Base-by-base conservation (phyloP, 2,329 filamentous ascomycete species). In the Akanthomyces dipterigenus region DNA sequence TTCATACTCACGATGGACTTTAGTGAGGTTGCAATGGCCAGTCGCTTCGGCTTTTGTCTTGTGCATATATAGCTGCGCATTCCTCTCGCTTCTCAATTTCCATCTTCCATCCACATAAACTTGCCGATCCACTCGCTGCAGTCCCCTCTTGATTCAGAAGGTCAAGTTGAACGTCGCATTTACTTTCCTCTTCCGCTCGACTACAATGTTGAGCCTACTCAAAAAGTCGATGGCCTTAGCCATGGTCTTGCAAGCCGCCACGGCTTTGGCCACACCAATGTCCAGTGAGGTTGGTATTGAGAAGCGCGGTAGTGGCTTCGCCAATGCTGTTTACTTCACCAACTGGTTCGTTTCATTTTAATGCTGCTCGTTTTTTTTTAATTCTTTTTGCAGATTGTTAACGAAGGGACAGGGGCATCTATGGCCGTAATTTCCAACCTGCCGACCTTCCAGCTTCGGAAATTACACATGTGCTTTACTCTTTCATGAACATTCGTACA, bases 391-490 rank as follows among this genome's bases (percentile, higher is more conserved):
- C n/a, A 16, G 8, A 8, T 31, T 34, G 3, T 34, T 61, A 24
- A 54, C 26, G 34, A 14, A 14, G 7, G 42, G 20, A 1, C 22
- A 82, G 81, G 88, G 88, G 84, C 46, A 90, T 92, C 61, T 95
- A 96, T 70, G 88, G 77, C 26, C 83, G 91, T 56, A 84, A 89
- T 66, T 91, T 88, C 71, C 82, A 89, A 61, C 88, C 90, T 0
- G 81, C 88, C 56, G 80, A 91, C 66, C 80, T 96, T 9, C 88
- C 88, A 0, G 84, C 80, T 2, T 79, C 84, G 2, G 79, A 91
- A 64, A 76, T 96, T 56, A 93, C 88, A 0, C 90, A 95, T 67
- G 79, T 96, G 1, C 80, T 96, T 2, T 96, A 85, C 69, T 82
- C 91, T 2, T 96, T 96, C 73, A 88, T 90, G 68, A 93, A 96